Evolutionary conservation across 805 yeast species (phyloP).

Genomic region (Saccharomycopsis fodiens): DNA sequence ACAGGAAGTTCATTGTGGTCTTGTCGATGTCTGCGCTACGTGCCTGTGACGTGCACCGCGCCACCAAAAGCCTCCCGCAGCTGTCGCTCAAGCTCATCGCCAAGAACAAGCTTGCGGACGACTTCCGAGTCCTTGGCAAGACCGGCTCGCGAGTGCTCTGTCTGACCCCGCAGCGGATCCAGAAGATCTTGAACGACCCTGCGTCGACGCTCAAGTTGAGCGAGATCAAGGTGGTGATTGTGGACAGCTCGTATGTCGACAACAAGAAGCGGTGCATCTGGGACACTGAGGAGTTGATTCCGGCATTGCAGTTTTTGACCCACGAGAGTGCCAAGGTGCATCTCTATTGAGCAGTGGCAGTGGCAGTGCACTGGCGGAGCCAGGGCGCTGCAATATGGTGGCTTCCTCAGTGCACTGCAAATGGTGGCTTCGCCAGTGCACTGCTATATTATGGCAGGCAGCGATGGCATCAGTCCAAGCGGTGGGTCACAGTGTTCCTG

Average conservation of each 20-base stretch:
- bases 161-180: constrained; percentile 56
- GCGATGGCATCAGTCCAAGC: no score
- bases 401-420: background rate
- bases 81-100: constrained; percentile 62
- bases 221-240: constrained; percentile 44
- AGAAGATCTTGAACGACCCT: constrained; percentile 38
- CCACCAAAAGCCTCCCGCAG: constrained; percentile 41
- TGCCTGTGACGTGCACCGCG: constrained; percentile 78
- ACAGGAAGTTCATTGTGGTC: constrained; percentile 25
- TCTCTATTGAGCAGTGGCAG: constrained; percentile 33
- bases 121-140: constrained; percentile 31
- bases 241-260: constrained; percentile 58
- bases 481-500: no score
- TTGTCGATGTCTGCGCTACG: constrained; percentile 75
- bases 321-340: constrained; percentile 42
- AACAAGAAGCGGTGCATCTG: constrained; percentile 51
- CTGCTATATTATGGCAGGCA: no score
- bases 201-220: constrained; percentile 31
- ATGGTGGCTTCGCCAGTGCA: no score
- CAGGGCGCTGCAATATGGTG: no score
- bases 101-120: constrained; percentile 66
- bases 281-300: constrained; percentile 43
- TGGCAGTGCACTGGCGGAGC: no score
- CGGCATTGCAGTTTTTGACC: constrained; percentile 34
- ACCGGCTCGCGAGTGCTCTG: constrained; percentile 46